Base-by-base conservation (phyloP, 164 flowering plant genomes). In the Platanus orientalis region DNA sequence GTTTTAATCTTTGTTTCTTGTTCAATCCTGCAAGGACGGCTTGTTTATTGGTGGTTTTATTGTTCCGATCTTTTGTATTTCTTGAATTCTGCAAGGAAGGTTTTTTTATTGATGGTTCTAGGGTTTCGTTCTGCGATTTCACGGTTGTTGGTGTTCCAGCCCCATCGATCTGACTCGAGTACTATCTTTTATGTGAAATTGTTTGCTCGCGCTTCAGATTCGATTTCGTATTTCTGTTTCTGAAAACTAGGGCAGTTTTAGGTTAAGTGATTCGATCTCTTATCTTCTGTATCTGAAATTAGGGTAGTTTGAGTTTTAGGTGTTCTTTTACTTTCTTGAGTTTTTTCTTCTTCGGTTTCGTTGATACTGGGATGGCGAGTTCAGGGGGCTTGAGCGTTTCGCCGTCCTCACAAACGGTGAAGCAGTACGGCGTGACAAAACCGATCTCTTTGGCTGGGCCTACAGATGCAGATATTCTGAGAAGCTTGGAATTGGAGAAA, bases 381-480 rank as follows among this genome's bases (percentile, higher is more conserved):
- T 64, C 79, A 25, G 76, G 69, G 73, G 75, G 52, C 28, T 53
- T 61, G 70, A 53, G 57, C 23, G 78, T 64, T 27, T 73, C 81
- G 28, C 64, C 77, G 52, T 55, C 65, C 21, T 49, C 69, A 26
- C 71, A 74, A 49, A 40, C 72, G 70, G 70, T 65, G 60, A 84
- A 75, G 79, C 82, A 79, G 70, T 75, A 48, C 44, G 90, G 94
- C 0, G 89, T 90, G 66, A 84, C 93, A 48, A 83, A 78, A 45
- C 90, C 96, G 14, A 73, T 93, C 32, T 93, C 97, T 6, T 20
- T 70, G 25, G 80, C 95, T 6, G 92, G 91, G 21, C 97, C 98
- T 0, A 69, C 71, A 2, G 80, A 80, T 16, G 79, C 74, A 1
- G 98, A 89, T 78, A 13, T 78, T n/a, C 81, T 72, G 57, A 81